A percentile compares a stretch with the other conserved stretches of the same genome.
These are phyloP conservation scores for Candida palmyrensis DNA, from an alignment of 805 yeast species.

Conservation along the genomic window DNA sequence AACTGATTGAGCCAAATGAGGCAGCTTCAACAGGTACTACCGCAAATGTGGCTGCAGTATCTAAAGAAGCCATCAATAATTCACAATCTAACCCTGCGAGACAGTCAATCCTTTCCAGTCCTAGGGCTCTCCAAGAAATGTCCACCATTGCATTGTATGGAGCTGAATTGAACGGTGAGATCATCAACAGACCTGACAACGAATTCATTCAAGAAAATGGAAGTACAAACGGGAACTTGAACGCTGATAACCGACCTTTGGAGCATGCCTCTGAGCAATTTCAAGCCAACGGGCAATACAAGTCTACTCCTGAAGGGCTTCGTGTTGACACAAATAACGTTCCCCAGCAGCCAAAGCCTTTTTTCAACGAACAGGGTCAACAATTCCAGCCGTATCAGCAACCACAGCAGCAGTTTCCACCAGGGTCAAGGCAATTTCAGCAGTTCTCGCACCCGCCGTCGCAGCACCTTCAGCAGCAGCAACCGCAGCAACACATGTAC, in stretches of 20 bases:
- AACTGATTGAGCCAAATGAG: too few species aligned
- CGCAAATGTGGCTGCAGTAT: too few species aligned
- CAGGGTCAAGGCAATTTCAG: slow-evolving; percentile 4
- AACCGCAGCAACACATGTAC: slow-evolving; percentile 2
- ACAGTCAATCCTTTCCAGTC: slow-evolving; percentile 10
- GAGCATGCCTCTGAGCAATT: too few species aligned
- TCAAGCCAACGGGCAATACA: background rate
- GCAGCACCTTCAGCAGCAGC: slow-evolving; percentile 3
- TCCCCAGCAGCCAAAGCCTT: background rate
- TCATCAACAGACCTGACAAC: too few species aligned
- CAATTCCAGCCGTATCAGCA: slow-evolving; percentile 6
- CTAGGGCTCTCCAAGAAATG: slow-evolving; percentile 28
- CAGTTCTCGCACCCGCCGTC: slow-evolving; percentile 6
- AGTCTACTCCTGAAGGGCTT: background rate
- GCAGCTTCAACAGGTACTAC: too few species aligned
- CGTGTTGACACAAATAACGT: slow-evolving; percentile 2
- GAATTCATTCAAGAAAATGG: too few species aligned
- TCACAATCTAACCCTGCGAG: slow-evolving; percentile 4
- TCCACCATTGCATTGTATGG: slow-evolving; percentile 35
- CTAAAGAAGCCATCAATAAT: background rate
- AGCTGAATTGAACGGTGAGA: slow-evolving; percentile 27
- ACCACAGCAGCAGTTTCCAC: slow-evolving; percentile 5
- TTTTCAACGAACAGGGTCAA: background rate
- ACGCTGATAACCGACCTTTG: too few species aligned
- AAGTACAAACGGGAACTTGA: too few species aligned